Base-by-base conservation (phyloP, 768 basidiomycete species). In the Boletus fagicola region DNA sequence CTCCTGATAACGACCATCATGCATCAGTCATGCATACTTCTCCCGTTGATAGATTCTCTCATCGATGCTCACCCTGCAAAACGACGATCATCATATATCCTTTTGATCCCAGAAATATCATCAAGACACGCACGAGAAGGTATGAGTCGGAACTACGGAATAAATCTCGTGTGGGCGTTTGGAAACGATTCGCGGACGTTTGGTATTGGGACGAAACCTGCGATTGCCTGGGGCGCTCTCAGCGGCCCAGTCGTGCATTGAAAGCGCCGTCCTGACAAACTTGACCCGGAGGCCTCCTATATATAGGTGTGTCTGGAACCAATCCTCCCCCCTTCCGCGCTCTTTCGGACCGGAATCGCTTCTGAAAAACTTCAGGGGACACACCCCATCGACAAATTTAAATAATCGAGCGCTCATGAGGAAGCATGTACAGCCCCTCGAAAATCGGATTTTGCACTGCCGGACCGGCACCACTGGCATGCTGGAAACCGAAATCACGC, bases 1-100 rank as follows among this genome's bases (percentile, higher is more conserved):
- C 8, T 22, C 28, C 8, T 40, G 39, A 45, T 59, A 45, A 39
- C 57, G 43, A 50, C 48, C 48, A 49, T 50, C 56, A 47, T 45
- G 15, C 46, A 31, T 46, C 45, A 46, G 35, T 5, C 24, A 51
- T 7, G 16, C 12, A 18, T 26, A 45, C 35, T 39, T 45, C 49
- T 47, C n/a, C 45, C 20, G 40, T n/a, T 51, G 49, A 47, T 48
- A 50, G 30, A 46, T 46, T 49, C 38, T 31, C 28, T 59, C 46
- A 22, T 40, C 46, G 30, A 24, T 6, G 24, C 38, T 38, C 40
- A 31, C 35, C 60, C 36, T 40, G 3, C 47, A 40, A 49, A 22
- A 56, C 54, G 60, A 28, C 28, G 28, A 57, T n/a, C 18, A 38
- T 35, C 15, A 18, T 39, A 39, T 39, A 4, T 12, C 13, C 38